Conservation (phyloP, 1,284 basidiomycete genomes). For the Agroathelia rolfsii region DNA sequence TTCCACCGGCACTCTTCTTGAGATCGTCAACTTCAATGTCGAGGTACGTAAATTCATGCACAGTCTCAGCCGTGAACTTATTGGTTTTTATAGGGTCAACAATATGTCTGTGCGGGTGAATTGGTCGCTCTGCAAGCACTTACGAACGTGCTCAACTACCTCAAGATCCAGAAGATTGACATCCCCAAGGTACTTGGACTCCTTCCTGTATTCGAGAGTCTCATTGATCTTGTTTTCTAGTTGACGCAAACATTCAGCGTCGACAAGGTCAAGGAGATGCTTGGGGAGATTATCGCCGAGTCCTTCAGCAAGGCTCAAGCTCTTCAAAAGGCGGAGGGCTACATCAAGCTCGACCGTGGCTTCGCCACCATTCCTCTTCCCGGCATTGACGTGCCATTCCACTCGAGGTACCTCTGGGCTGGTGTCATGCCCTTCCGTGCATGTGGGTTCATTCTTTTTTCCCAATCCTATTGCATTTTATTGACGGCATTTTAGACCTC, state of each 20-base stretch:
- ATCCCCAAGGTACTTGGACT: conserved; percentile 76
- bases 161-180: conserved; percentile 96
- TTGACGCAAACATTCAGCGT: conserved; percentile 77
- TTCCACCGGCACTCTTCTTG: conserved; percentile 72
- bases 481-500: conserved; percentile 49
- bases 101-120: conserved; percentile 98
- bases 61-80: conserved; percentile 7
- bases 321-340: conserved; percentile 74
- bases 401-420: conserved; percentile 96
- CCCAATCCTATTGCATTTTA: conserved; percentile 9
- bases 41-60: conserved; percentile 58
- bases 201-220: background rate
- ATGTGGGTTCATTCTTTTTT: conserved; percentile 40
- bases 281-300: conserved; percentile 81
- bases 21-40: conserved; percentile 98
- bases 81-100: conserved; percentile 59
- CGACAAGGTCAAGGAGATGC: conserved; percentile 88
- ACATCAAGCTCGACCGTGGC: conserved; percentile 91
- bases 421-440: conserved; percentile 96
- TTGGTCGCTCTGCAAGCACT: conserved; percentile 87
- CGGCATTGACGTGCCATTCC: conserved; percentile 98
- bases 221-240: conserved; percentile 27
- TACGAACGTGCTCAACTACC: conserved; percentile 93
- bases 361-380: conserved; percentile 94
- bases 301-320: conserved; percentile 75